Evolutionary conservation across 2,329 filamentous ascomycete species (phyloP).

Genomic region (Curvularia lunata): DNA sequence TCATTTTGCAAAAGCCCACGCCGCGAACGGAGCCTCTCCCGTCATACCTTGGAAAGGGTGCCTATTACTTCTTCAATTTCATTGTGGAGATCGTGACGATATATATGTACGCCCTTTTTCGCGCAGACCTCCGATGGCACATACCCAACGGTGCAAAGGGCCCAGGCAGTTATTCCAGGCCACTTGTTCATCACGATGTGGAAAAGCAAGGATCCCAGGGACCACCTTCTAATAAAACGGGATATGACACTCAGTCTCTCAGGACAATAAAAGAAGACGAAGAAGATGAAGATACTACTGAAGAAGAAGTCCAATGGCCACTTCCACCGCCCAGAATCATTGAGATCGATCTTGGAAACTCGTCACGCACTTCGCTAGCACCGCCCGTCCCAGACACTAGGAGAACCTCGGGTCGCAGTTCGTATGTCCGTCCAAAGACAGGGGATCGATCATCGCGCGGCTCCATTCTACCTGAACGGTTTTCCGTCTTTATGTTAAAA

Average conservation of each 20-base stretch:
- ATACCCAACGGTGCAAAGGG: constrained; percentile 72
- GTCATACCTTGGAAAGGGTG: constrained; percentile 73
- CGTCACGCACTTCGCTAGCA: neutral
- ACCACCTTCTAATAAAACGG: constrained; percentile 11
- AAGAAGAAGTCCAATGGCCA: constrained; percentile 5
- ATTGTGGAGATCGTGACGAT: constrained; percentile 74
- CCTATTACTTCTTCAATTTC: constrained; percentile 84
- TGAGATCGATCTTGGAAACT: constrained; percentile 14
- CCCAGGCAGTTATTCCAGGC: constrained; percentile 38
- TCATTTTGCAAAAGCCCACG: constrained; percentile 58
- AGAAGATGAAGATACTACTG: constrained; percentile 8
- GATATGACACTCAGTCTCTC: constrained; percentile 3
- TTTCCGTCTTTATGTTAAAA: constrained; percentile 10
- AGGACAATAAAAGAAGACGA: constrained; percentile 3
- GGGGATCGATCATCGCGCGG: constrained; percentile 8
- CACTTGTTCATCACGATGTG: constrained; percentile 18
- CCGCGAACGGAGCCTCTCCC: constrained; percentile 62
- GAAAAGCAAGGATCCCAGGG: constrained; percentile 28
- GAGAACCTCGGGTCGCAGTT: constrained; percentile 6
- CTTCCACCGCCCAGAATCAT: constrained; percentile 7
- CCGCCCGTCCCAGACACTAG: constrained; percentile 4
- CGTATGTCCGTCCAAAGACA: constrained; percentile 5
- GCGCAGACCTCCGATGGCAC: constrained; percentile 78
- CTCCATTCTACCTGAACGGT: constrained; percentile 15
- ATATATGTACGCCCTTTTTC: constrained; percentile 67